Evolutionary conservation across 768 basidiomycete genomes (phyloP).

Genomic region (Xerocomellus intermedius): DNA sequence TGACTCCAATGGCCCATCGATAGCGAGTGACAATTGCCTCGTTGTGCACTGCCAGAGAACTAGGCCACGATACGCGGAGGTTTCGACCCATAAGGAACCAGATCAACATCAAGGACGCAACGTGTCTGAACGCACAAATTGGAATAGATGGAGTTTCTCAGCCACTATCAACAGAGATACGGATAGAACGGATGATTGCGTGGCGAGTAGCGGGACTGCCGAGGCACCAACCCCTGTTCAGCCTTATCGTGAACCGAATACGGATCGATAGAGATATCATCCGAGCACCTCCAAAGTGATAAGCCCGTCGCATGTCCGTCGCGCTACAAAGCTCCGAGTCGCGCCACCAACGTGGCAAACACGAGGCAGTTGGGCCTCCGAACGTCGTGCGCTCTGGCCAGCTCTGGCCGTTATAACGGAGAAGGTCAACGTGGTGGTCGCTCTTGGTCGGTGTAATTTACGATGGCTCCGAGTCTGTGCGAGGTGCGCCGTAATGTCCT

Average conservation of each 20-base stretch:
- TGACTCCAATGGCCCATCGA: constrained; percentile 10
- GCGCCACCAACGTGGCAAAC: constrained; percentile 22
- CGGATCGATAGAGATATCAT: constrained; percentile 12
- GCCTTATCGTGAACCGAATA: constrained; percentile 18
- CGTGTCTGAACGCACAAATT: constrained; percentile 24
- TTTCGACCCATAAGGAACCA: constrained; percentile 5
- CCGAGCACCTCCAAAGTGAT: constrained; percentile 2
- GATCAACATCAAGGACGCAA: constrained; percentile 29
- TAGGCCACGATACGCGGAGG: constrained; percentile 20
- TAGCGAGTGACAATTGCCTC: constrained; percentile 22
- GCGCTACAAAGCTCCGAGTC: constrained; percentile 4
- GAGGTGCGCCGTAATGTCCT: constrained; percentile 25
- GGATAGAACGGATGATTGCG: constrained; percentile 11
- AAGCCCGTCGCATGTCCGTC: constrained; percentile 2
- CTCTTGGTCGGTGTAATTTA: constrained; percentile 11
- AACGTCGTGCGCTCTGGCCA: constrained; percentile 7
- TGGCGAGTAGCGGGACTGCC: background rate
- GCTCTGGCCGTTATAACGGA: constrained; percentile 11
- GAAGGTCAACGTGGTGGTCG: constrained; percentile 4
- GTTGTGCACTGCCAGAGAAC: constrained; percentile 24
- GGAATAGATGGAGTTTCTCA: constrained; percentile 29
- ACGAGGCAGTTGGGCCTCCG: constrained; percentile 20
- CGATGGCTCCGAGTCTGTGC: constrained; percentile 29
- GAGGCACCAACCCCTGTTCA: background rate
- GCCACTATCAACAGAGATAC: constrained; percentile 19